These are phyloP conservation scores for Pyrenophora graminea DNA, from an alignment of 2,329 filamentous ascomycete genomes.

Conservation along the genomic window DNA sequence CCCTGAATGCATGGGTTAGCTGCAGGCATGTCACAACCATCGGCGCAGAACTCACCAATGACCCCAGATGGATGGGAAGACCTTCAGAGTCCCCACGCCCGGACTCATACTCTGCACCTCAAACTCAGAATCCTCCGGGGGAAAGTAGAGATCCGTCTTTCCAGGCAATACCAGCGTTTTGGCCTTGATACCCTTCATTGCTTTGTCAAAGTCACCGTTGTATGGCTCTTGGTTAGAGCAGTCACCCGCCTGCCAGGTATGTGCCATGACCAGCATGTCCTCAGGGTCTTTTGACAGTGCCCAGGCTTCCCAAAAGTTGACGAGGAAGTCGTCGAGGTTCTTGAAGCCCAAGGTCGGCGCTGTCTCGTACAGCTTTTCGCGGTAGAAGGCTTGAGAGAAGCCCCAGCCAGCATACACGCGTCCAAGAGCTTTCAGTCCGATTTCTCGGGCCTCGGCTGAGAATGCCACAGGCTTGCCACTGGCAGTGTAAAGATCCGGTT, in stretches of 20 bases:
- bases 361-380: constrained; percentile 69
- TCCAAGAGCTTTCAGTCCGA: constrained; percentile 71
- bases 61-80: constrained; percentile 68
- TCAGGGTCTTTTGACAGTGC: constrained; percentile 74
- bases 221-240: constrained; percentile 71
- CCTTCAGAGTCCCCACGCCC: constrained; percentile 59
- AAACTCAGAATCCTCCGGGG: constrained; percentile 77
- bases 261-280: constrained; percentile 74
- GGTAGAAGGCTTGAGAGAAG: constrained; percentile 78
- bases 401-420: constrained; percentile 82
- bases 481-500: constrained; percentile 32
- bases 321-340: constrained; percentile 73
- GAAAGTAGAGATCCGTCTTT: constrained; percentile 80
- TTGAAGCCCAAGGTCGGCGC: constrained; percentile 62
- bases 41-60: constrained; percentile 53
- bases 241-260: constrained; percentile 78
- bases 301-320: constrained; percentile 77
- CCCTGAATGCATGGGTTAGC: constrained; percentile 48
- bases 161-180: constrained; percentile 71
- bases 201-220: constrained; percentile 65
- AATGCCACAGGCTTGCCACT: constrained; percentile 47
- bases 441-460: constrained; percentile 57
- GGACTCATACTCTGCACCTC: constrained; percentile 68
- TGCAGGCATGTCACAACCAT: not conserved
- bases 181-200: constrained; percentile 70